A percentile compares a stretch with the other conserved stretches of the same genome.
These are phyloP conservation scores for Lodderomyces parapsilosis DNA, from an alignment of 1,139 yeast species.

Conservation along the genomic window DNA sequence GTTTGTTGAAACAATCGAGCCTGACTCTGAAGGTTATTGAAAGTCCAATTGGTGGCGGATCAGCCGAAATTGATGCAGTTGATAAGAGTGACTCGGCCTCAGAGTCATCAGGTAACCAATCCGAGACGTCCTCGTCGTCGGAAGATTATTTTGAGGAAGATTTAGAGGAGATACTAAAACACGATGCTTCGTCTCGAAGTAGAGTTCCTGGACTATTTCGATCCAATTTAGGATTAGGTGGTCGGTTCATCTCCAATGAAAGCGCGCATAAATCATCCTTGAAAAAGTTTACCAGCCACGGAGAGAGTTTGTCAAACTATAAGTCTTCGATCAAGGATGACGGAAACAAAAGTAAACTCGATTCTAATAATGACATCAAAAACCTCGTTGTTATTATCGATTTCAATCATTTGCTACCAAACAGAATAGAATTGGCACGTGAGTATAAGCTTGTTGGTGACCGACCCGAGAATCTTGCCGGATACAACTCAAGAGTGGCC, in stretches of 20 bases:
- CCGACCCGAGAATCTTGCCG: constrained; percentile 62
- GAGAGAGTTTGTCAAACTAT: constrained; percentile 28
- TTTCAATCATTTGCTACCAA: constrained; percentile 70
- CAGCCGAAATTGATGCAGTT: neutral
- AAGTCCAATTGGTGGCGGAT: neutral
- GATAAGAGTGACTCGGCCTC: constrained; percentile 12
- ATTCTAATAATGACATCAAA: constrained; percentile 24
- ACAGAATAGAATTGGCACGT: constrained; percentile 71
- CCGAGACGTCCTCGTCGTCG: constrained; percentile 25
- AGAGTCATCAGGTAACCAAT: constrained; percentile 12
- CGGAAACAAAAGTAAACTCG: constrained; percentile 15
- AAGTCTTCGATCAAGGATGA: constrained; percentile 23
- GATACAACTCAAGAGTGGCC: constrained; percentile 74
- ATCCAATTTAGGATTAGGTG: constrained; percentile 41
- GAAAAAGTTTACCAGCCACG: constrained; percentile 27
- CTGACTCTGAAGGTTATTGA: neutral
- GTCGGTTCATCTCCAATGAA: constrained; percentile 22
- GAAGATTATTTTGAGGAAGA: constrained; percentile 52
- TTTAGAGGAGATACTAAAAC: constrained; percentile 48
- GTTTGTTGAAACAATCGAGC: constrained; percentile 24
- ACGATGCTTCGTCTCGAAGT: constrained; percentile 43
- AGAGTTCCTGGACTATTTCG: constrained; percentile 46
- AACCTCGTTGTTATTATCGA: constrained; percentile 67
- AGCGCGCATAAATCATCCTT: constrained; percentile 21
- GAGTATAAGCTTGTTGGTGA: constrained; percentile 74